Base-by-base conservation (phyloP, 345 rosid genomes). In the Psidium guajava region DNA sequence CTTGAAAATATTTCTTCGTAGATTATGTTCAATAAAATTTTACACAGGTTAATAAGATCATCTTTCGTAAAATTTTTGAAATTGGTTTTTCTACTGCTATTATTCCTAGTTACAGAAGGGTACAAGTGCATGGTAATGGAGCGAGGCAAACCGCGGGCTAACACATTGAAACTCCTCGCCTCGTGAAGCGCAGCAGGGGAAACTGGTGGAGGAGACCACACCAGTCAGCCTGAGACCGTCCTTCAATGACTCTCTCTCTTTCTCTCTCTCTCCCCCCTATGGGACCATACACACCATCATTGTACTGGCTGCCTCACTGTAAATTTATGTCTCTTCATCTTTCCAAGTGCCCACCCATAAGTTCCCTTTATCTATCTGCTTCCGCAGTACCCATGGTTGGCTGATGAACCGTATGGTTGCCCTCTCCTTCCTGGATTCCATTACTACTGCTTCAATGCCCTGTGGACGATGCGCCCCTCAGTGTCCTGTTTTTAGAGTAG, bases 321-420 rank as follows among this genome's bases (percentile, higher is more conserved):
- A 69, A 69, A 69, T 69, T 69, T 36, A 10, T 36, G 80, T 49
- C 5, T 81, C 61, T 21, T 84, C 89, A 84, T 86, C 85, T 86
- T 42, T 82, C 21, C 83, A 22, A 82, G 90, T 55, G 89, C 90
- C 85, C 56, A 3, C 44, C 51, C 47, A 27, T 36, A 21, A 11
- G 15, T 42, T 55, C 53, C 40, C 42, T 40, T 11, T 82, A 3
- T 52, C 44, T 51, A 50, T 55, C 32, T 18, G 22, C 36, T 21
- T 58, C 77, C 18, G 80, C 32, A 69, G 77, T 36, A 8, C 47
- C 77, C 77, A 36, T 32, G 8, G 32, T 69, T 69, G 47, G 77
- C 77, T 18, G 6, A 8, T 36, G 77, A 69, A 69, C 47, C 25
- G 77, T 69, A 69, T 18, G 2, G 77, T 69, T 8, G 47, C 12